phyloP scores from a whole-genome alignment of 768 basidiomycete genomes.

The Boletus barrowsii region DNA sequence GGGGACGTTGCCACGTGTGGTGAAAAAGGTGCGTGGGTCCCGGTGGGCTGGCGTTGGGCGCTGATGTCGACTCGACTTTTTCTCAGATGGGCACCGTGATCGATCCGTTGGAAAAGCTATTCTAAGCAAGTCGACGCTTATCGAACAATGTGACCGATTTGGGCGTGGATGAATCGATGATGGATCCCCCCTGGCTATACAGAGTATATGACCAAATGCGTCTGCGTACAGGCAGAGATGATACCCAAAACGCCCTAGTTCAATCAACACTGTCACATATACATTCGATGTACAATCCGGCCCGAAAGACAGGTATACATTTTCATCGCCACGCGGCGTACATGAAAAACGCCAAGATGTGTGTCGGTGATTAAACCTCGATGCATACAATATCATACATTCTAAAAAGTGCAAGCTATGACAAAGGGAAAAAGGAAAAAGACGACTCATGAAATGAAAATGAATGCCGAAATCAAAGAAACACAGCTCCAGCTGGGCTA shows the following conservation, averaged over 20 bases:
- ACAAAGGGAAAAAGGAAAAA: not conserved
- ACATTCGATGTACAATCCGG: too few relatives aligned
- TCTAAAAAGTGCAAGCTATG: not conserved
- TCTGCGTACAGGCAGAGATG: too few relatives aligned
- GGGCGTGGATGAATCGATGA: too few relatives aligned
- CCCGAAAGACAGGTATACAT: too few relatives aligned
- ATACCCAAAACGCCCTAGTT: too few relatives aligned
- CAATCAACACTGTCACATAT: too few relatives aligned
- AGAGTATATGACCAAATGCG: too few relatives aligned
- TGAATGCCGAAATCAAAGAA: not conserved
- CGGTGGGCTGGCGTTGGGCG: too few relatives aligned
- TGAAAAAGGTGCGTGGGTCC: slow-evolving; percentile 65
- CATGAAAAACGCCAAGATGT: not conserved
- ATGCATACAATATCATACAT: slow-evolving; percentile 1
- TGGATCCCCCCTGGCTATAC: too few relatives aligned
- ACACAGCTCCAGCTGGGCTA: slow-evolving; percentile 3
- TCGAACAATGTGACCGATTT: too few relatives aligned
- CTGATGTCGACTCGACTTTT: too few relatives aligned
- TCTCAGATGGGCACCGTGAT: slow-evolving; percentile 69
- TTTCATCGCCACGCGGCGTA: not conserved
- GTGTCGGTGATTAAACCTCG: slow-evolving; percentile 17
- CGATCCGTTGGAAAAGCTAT: slow-evolving; percentile 60
- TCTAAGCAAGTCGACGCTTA: slow-evolving; percentile 13
- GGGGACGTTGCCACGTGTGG: slow-evolving; percentile 79
- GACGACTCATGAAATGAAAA: not conserved